Evolutionary conservation across 495 filamentous ascomycete genomes (phyloP), one percentile per base, ranked within the genome.

Genomic region (Xylaria venustula): DNA sequence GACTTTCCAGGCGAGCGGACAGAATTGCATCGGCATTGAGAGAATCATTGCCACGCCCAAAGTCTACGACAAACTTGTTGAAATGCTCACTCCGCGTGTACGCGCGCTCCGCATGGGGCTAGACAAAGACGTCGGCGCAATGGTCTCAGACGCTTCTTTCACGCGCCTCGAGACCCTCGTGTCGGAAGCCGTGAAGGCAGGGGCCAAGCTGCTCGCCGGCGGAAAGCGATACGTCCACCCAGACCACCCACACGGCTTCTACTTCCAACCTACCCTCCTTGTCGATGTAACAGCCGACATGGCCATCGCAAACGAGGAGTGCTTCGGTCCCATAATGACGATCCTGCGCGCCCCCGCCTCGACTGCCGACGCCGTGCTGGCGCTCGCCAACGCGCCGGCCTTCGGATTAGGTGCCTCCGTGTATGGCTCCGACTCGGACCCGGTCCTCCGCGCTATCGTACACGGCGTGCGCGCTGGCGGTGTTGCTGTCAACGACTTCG

Each of bases 21-120:
- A 99, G 70, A 99, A 99, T 76, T 99, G 94, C 75, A 91, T 98
- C 72, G 94, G 95, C 60, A 90, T 96, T 58, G 94, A 99, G 76
- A 89, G 94, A 41, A 87, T 98, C 71, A 85, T 99, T 67, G 90
- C 89, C 47, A 81, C 88, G 11, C 89, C 91, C 1, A 76, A 77
- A 19, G 79, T 86, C 44, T 98, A 98, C 79, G 73, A 86, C 47
- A 76, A 79, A 42, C 84, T 99, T 26, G 78, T 96, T 55, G 67
- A 78, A 14, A 79, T 89, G 56, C 85, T 99, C 48, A 78, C 84
- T 42, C 85, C 86, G 12, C 85, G 88, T 41, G 90, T 97, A 58
- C 77, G 80, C 28, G 78, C 79, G 8, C 79, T 99, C 26, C 88
- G 90, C 8, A 78, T 90, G 3, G 80, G 73, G n/a, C 75, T 81